Conservation (phyloP, 345 rosid species). For the Heritiera littoralis region DNA sequence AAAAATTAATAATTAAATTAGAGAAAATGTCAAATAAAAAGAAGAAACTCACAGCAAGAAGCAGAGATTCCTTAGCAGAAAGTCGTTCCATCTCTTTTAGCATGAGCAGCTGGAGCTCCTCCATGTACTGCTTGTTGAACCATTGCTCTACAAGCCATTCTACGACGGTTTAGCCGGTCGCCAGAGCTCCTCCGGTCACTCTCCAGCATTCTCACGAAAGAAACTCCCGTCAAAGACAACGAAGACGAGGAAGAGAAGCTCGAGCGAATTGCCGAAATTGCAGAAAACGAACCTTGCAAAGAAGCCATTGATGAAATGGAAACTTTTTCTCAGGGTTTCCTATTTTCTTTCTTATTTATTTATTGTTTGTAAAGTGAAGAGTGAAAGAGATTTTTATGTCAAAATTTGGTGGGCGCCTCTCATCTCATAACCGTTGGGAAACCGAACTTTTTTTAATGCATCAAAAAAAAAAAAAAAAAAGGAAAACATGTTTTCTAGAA, state of each 20-base stretch:
- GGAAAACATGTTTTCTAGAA: neutral
- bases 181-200: constrained; percentile 2
- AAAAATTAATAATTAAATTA: neutral
- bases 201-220: constrained; percentile 27
- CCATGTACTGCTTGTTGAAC: constrained; percentile 71
- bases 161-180: constrained; percentile 26
- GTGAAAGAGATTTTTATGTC: neutral
- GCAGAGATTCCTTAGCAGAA: constrained; percentile 93
- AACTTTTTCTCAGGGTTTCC: neutral
- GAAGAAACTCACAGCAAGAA: constrained; percentile 69
- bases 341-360: neutral
- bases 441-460: neutral
- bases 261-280: neutral
- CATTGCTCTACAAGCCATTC: constrained; percentile 45
- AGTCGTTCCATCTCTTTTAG: constrained; percentile 96
- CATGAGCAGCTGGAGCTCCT: constrained; percentile 75
- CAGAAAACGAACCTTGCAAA: constrained; percentile 8
- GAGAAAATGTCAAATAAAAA: neutral
- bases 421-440: neutral
- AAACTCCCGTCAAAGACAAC: constrained; percentile 19
- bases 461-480: too few species aligned
- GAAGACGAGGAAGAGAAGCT: constrained; percentile 2
- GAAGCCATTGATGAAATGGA: constrained; percentile 7
- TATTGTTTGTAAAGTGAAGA: neutral
- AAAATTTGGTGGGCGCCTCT: neutral